Evolutionary conservation across 2,329 filamentous ascomycete genomes (phyloP), one percentile per base, ranked within the genome.

Genomic region (Chrysosporium keratinophilum): DNA sequence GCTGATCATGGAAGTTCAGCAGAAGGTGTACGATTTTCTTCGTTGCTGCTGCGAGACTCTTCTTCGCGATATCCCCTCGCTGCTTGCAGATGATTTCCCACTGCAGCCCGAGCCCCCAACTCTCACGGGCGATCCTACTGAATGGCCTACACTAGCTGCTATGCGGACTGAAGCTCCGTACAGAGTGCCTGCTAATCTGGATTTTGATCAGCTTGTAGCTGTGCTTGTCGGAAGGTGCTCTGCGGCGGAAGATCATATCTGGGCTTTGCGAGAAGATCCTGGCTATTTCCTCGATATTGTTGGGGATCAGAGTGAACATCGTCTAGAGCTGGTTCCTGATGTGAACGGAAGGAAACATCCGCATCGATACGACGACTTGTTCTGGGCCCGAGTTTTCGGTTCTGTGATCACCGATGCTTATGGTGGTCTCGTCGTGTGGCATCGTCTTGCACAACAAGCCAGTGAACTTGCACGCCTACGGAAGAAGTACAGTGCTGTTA

Each of bases 101-200:
- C 48, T 74, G 34, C 66, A 69, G 51, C 69, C 71, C 0, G 70
- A 74, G 39, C 74, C 73, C 37, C 1, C 51, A 45, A 9, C 58
- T 63, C 34, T 70, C 61, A 54, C 60, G 57, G 1, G 65, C 61
- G 15, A 62, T 44, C 31, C 61, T 0, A 62, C 55, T 1, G 70
- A 68, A 0, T 69, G 72, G 42, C 61, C 62, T 2, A 72, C 71
- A 0, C 60, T 78, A 20, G 64, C 68, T 3, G 58, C 64, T 1
- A 67, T 77, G 59, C 66, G 72, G 1, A 63, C 69, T 1, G 77
- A 82, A 57, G 75, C 74, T 0, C 76, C 79, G 0, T 84, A 82
- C 54, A 66, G 75, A 2, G 50, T 72, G 0, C 79, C 79, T 0
- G 66, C 69, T 0, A 58, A 62, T 1, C 62, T 81, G 0, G 71